Evolutionary conservation across 2,329 filamentous ascomycete genomes (phyloP).

Genomic region (Ceratocystis alfenasii): DNA sequence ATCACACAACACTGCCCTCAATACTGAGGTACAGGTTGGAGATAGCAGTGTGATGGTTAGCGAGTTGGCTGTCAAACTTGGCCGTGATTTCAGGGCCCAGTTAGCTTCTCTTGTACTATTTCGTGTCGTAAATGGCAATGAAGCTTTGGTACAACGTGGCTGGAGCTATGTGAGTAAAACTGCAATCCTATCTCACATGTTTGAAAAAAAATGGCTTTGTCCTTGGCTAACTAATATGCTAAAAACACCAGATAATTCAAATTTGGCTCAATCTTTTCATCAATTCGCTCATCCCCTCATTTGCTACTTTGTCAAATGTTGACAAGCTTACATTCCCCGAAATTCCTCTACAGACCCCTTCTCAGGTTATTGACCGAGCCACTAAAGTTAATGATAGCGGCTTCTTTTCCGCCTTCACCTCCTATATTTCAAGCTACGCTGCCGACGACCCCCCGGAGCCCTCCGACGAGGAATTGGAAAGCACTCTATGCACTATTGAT

Average conservation of each 20-base stretch:
- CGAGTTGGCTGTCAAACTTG: constrained; percentile 90
- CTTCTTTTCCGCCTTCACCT: constrained; percentile 86
- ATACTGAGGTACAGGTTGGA: constrained; percentile 88
- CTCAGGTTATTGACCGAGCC: constrained; percentile 82
- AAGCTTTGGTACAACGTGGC: constrained; percentile 59
- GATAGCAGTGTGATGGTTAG: constrained; percentile 97
- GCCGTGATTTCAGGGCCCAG: constrained; percentile 84
- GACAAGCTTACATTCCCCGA: constrained; percentile 41
- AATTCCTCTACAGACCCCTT: constrained; percentile 83
- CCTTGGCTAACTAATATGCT: constrained; percentile 25
- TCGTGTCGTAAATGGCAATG: constrained; percentile 76
- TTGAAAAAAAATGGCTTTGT: neutral
- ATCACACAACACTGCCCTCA: constrained; percentile 72
- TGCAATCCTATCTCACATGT: neutral
- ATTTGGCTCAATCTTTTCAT: constrained; percentile 95
- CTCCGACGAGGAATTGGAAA: constrained; percentile 92
- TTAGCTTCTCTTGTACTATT: constrained; percentile 92
- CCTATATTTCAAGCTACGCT: constrained; percentile 96
- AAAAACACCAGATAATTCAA: constrained; percentile 56
- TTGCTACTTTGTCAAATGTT: constrained; percentile 45
- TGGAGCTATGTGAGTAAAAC: constrained; percentile 61
- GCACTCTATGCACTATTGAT: constrained; percentile 85
- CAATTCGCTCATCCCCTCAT: constrained; percentile 81
- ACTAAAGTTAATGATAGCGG: constrained; percentile 67
- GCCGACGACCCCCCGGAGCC: constrained; percentile 96